These are phyloP conservation scores for Pythium biforme DNA, from an alignment of 352 stramenopile genomes.

Conservation along the genomic window DNA sequence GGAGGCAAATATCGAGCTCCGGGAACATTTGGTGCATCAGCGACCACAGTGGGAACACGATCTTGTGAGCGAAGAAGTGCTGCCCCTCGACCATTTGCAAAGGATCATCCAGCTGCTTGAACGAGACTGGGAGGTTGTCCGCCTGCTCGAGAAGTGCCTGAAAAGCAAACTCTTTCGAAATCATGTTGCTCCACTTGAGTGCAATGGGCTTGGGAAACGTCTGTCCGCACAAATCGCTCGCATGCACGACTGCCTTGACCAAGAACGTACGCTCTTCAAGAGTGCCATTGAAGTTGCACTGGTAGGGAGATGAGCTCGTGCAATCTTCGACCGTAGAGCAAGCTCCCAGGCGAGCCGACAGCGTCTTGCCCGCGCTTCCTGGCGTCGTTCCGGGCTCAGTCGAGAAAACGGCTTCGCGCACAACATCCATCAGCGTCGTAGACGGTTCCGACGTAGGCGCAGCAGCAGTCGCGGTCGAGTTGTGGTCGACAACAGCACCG, in stretches of 20 bases:
- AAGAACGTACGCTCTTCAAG: conserved; percentile 84
- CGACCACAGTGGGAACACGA: conserved; percentile 75
- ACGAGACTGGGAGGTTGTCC: conserved; percentile 78
- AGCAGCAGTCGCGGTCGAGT: background rate
- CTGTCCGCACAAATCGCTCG: conserved; percentile 84
- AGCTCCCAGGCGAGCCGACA: conserved; percentile 22
- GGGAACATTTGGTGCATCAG: conserved; percentile 80
- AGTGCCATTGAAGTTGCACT: conserved; percentile 63
- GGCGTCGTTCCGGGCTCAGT: conserved; percentile 43
- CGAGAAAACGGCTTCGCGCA: conserved; percentile 69
- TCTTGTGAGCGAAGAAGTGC: conserved; percentile 85
- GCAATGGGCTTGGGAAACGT: conserved; percentile 86
- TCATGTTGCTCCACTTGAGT: conserved; percentile 90
- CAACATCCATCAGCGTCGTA: conserved; percentile 38
- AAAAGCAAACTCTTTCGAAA: conserved; percentile 88
- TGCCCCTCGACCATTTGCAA: conserved; percentile 85
- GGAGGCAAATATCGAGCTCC: conserved; percentile 57
- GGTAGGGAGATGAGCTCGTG: conserved; percentile 22
- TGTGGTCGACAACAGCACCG: conserved; percentile 3
- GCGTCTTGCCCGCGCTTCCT: conserved; percentile 15
- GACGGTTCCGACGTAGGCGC: conserved; percentile 11
- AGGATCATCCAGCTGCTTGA: conserved; percentile 77
- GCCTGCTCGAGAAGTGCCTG: conserved; percentile 83
- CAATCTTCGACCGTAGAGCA: conserved; percentile 12
- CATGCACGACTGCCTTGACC: conserved; percentile 83